Conservation (phyloP, 2,329 filamentous ascomycete species). For the Penicillium capsulatum region DNA sequence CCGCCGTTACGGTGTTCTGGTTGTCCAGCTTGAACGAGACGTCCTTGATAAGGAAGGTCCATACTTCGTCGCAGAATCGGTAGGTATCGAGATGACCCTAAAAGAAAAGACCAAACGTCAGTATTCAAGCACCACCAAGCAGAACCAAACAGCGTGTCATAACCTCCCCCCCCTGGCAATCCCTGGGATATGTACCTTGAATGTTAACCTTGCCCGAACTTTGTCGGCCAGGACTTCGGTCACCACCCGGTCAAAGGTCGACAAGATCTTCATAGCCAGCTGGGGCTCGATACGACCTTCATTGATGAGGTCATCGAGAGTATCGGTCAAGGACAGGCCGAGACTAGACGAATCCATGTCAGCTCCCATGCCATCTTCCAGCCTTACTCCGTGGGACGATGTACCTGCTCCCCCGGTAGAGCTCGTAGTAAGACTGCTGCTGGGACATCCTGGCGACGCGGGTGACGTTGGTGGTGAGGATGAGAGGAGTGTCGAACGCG, state of each 20-base stretch:
- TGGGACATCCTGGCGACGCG: conserved; percentile 43
- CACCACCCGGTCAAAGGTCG: conserved; percentile 90
- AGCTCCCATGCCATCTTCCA: conserved; percentile 5
- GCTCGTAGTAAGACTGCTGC: conserved; percentile 71
- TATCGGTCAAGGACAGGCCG: conserved; percentile 88
- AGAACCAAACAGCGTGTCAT: not conserved
- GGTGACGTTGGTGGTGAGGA: conserved; percentile 4
- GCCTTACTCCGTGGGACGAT: conserved; percentile 1
- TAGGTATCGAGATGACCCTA: conserved; percentile 97
- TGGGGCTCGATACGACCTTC: conserved; percentile 94
- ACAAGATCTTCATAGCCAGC: conserved; percentile 95
- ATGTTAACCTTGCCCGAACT: conserved; percentile 84
- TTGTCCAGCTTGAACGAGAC: conserved; percentile 98
- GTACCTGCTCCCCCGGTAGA: conserved; percentile 98
- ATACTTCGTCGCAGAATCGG: conserved; percentile 98
- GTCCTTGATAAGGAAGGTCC: conserved; percentile 98
- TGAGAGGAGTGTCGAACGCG: conserved; percentile 12
- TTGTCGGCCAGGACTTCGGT: conserved; percentile 87
- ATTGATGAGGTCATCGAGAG: conserved; percentile 93
- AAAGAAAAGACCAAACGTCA: conserved; percentile 16
- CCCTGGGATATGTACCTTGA: no score
- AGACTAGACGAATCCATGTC: conserved; percentile 58
- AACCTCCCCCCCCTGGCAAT: no score
- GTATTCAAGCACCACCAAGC: conserved; percentile 1
- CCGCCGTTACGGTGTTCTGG: conserved; percentile 68